These are phyloP conservation scores for Psilocybe cubensis DNA, from an alignment of 768 basidiomycete genomes.

Conservation along the genomic window DNA sequence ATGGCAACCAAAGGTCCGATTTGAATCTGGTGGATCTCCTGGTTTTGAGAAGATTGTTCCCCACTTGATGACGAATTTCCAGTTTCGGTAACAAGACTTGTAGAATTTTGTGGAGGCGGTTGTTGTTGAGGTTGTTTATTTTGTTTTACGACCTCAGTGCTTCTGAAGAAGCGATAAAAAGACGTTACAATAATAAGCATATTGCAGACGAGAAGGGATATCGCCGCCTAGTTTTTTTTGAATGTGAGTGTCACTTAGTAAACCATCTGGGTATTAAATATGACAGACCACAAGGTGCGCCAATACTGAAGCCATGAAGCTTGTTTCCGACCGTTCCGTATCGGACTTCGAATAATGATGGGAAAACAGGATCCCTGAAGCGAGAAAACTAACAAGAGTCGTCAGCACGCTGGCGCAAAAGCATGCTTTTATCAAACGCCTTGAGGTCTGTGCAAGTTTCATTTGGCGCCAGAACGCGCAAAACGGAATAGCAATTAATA, in stretches of 20 bases:
- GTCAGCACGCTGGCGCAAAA: slow-evolving; percentile 23
- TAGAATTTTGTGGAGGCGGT: not conserved
- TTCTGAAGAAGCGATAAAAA: slow-evolving; percentile 17
- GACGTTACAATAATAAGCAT: slow-evolving; percentile 19
- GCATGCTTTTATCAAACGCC: slow-evolving; percentile 18
- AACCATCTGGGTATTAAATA: not conserved
- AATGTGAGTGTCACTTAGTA: not conserved
- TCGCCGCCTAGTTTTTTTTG: slow-evolving; percentile 14
- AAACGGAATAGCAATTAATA: slow-evolving; percentile 15
- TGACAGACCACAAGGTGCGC: slow-evolving; percentile 14
- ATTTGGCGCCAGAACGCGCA: slow-evolving; percentile 19
- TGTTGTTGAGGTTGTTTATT: not conserved
- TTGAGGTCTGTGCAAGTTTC: slow-evolving; percentile 11
- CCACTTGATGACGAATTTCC: not conserved
- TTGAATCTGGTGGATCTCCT: not conserved
- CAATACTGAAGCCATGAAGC: slow-evolving; percentile 9
- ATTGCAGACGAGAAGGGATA: slow-evolving; percentile 21
- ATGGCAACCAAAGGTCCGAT: not conserved
- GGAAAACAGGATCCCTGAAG: slow-evolving; percentile 1
- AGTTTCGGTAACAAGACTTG: not conserved
- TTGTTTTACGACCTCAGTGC: not conserved
- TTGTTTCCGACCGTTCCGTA: slow-evolving; percentile 1
- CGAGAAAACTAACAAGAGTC: not conserved
- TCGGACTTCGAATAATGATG: slow-evolving; percentile 1
- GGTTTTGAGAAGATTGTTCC: not conserved